These are phyloP conservation scores for Alternaria viburni DNA, from an alignment of 2,329 filamentous ascomycete species.

Conservation along the genomic window DNA sequence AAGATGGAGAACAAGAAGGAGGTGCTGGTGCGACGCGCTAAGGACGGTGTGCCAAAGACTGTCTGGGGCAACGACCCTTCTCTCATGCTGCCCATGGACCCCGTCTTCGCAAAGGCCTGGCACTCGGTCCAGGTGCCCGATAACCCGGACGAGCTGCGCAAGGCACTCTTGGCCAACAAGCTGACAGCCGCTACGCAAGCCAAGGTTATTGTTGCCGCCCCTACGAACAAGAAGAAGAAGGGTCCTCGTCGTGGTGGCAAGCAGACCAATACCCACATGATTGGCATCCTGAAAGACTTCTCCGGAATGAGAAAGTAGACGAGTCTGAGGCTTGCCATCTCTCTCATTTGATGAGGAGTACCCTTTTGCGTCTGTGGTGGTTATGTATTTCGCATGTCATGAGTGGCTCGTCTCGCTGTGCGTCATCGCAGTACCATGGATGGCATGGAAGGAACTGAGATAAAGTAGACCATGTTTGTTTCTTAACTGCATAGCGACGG, in stretches of 20 bases:
- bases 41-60: conserved; percentile 84
- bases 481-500: conserved; percentile 39
- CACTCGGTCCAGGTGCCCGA: conserved; percentile 76
- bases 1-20: conserved; percentile 78
- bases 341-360: background rate
- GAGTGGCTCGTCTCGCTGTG: background rate
- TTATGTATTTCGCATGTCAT: background rate
- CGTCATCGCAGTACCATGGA: background rate
- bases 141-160: conserved; percentile 74
- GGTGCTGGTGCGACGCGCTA: conserved; percentile 85
- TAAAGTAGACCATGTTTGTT: conserved; percentile 29
- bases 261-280: conserved; percentile 88
- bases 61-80: conserved; percentile 85
- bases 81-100: conserved; percentile 75
- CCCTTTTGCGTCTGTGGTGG: background rate
- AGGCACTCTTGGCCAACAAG: conserved; percentile 76
- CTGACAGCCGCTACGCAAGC: conserved; percentile 86
- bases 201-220: conserved; percentile 63
- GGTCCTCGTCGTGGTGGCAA: conserved; percentile 77
- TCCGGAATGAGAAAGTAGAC: conserved; percentile 53
- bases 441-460: background rate
- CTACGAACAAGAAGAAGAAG: conserved; percentile 75
- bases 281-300: conserved; percentile 78
- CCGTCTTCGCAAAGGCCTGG: conserved; percentile 86
- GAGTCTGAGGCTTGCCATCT: background rate